Base-by-base conservation (phyloP, 768 basidiomycete genomes). In the Paxillus involutus region DNA sequence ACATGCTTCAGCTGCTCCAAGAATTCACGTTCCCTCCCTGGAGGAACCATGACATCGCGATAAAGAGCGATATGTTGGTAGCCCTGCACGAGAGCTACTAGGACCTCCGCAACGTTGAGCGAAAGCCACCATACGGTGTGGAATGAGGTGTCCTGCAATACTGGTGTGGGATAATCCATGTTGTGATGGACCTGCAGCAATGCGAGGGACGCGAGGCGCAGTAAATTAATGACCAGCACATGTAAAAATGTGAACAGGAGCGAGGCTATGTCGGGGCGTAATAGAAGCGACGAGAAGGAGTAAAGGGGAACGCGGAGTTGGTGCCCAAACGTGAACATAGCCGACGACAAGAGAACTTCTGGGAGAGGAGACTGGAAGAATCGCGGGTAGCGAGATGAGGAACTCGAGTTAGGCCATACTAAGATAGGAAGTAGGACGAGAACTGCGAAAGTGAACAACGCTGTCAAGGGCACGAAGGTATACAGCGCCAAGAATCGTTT, bases 81-180 rank as follows among this genome's bases (percentile, higher is more conserved):
- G 9, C 88, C 88, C 65, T 91, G 90, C 49, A 74, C 72, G 48
- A 91, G 76, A 5, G 83, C 81, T 1, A 83, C 82, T 19, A 79
- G 58, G 5, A 85, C 85, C 59, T 90, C 91, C 4, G 83, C 85
- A 7, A 80, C 70, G 12, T 88, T 86, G 2, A 92, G 73, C 2
- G 86, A 85, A 36, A 89, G 71, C 85, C 85, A 89, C 89, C 90
- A 91, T 4, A 88, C 81, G 30, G 81, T 77, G 19, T 71, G 66
- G 72, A 93, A 93, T 4, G 82, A 80, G 1, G 73, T 63, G 57
- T 84, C 76, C 51, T 68, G 72, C 75, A 81, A 85, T 8, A 80
- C 83, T 40, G 85, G 78, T 32, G 68, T 71, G 46, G 75, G 65
- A 55, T 64, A 63, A 29, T 63, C 61, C 61, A 75, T 72, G 56